Evolutionary conservation across 2,329 filamentous ascomycete genomes (phyloP).

Genomic region (Phialophora verrucosa): DNA sequence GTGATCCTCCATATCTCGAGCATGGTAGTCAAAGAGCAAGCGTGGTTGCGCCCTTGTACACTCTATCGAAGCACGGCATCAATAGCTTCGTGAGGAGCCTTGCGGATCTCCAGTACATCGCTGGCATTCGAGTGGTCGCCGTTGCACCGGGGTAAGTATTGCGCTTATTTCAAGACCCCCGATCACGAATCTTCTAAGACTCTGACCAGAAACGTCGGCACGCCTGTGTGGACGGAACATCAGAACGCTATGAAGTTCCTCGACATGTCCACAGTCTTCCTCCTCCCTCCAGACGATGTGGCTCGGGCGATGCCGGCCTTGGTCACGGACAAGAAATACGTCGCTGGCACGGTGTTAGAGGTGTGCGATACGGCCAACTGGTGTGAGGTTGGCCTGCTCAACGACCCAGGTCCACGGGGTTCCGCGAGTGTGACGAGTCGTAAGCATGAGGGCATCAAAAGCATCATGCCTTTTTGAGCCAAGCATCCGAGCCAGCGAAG

Average conservation of each 20-base stretch:
- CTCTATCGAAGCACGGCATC: conserved; percentile 57
- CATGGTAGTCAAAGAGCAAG: conserved; percentile 52
- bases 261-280: conserved; percentile 54
- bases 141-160: conserved; percentile 12
- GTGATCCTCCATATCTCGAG: conserved; percentile 56
- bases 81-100: conserved; percentile 58
- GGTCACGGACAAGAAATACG: conserved; percentile 54
- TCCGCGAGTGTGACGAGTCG: conserved; percentile 56
- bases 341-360: conserved; percentile 59
- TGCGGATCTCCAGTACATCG: conserved; percentile 52
- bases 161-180: too few species aligned
- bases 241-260: conserved; percentile 63
- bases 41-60: conserved; percentile 53
- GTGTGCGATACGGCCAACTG: conserved; percentile 57
- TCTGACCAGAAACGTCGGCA: conserved; percentile 55
- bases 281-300: conserved; percentile 65
- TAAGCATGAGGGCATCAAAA: conserved; percentile 47
- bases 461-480: conserved; percentile 43
- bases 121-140: conserved; percentile 61
- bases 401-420: conserved; percentile 54
- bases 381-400: conserved; percentile 56
- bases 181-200: too few species aligned
- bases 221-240: conserved; percentile 66
- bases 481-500: too few species aligned
- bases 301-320: conserved; percentile 63